Evolutionary conservation across 192 early-diverging fungal species (phyloP).

Genomic region (Geranomyces michiganensis): DNA sequence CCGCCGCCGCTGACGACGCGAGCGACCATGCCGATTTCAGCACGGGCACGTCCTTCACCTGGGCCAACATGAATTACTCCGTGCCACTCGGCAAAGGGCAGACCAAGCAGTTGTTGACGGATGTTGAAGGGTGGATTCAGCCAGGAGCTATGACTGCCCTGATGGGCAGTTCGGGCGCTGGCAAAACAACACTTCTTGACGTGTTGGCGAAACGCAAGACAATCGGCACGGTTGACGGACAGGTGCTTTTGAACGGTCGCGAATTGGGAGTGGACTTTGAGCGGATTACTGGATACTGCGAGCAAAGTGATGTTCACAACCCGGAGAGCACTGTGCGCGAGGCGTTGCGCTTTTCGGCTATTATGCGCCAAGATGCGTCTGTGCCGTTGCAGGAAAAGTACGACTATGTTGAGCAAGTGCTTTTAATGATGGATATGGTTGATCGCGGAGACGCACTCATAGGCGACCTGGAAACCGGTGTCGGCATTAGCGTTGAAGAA

Average conservation of each 20-base stretch:
- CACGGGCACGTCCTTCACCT: constrained; percentile 59
- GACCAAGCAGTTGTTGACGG: not conserved
- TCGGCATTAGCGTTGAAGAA: constrained; percentile 69
- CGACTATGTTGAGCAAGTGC: constrained; percentile 35
- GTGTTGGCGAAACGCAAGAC: constrained; percentile 57
- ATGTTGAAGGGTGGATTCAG: constrained; percentile 14
- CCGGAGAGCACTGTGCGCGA: constrained; percentile 42
- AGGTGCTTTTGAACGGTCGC: constrained; percentile 76
- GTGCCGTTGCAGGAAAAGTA: constrained; percentile 45
- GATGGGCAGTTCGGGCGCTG: constrained; percentile 29
- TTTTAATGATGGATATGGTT: constrained; percentile 38
- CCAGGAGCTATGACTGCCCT: constrained; percentile 29
- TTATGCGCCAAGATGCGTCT: constrained; percentile 37
- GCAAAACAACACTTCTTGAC: constrained; percentile 25
- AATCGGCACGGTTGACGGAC: constrained; percentile 64
- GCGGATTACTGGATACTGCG: constrained; percentile 42
- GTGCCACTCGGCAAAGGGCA: constrained; percentile 9
- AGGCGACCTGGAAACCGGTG: constrained; percentile 54
- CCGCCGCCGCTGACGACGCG: constrained; percentile 9
- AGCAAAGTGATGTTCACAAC: constrained; percentile 56
- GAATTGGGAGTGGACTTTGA: constrained; percentile 32
- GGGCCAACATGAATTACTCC: constrained; percentile 19
- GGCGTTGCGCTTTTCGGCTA: constrained; percentile 43
- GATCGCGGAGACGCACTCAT: constrained; percentile 47
- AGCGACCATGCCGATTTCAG: constrained; percentile 34